Evolutionary conservation across 768 basidiomycete species (phyloP).

Genomic region (Tylopilus sp.): DNA sequence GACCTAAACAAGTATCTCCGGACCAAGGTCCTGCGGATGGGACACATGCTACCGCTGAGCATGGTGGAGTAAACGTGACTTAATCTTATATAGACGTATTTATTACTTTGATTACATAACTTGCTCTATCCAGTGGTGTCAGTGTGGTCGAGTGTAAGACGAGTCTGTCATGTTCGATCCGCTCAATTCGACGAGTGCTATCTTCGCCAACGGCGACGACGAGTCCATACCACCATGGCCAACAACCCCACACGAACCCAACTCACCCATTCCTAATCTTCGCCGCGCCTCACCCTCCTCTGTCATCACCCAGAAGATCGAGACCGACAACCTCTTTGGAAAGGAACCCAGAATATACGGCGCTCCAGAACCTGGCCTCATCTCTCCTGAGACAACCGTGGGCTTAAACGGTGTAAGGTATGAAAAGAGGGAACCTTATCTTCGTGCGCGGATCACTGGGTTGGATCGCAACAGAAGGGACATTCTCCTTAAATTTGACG

Average conservation of each 20-base stretch:
- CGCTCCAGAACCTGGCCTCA: slow-evolving; percentile 77
- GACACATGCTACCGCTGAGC: slow-evolving; percentile 75
- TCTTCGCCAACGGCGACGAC: slow-evolving; percentile 48
- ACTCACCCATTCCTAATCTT: slow-evolving; percentile 69
- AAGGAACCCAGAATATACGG: slow-evolving; percentile 86
- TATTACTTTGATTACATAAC: slow-evolving; percentile 13
- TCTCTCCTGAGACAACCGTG: slow-evolving; percentile 67
- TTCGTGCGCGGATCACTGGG: slow-evolving; percentile 85
- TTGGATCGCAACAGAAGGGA: slow-evolving; percentile 95
- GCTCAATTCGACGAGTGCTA: slow-evolving; percentile 51
- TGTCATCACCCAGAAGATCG: slow-evolving; percentile 48
- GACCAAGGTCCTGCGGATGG: slow-evolving; percentile 97
- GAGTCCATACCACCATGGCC: slow-evolving; percentile 68
- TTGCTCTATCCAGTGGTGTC: neutral
- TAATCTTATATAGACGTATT: neutral
- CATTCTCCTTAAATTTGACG: slow-evolving; percentile 90
- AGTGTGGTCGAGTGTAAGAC: neutral
- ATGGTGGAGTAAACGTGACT: slow-evolving; percentile 7
- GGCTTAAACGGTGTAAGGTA: slow-evolving; percentile 66
- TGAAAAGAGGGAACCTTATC: slow-evolving; percentile 78
- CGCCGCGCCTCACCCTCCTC: slow-evolving; percentile 55
- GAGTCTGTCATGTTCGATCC: slow-evolving; percentile 63
- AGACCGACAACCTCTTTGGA: slow-evolving; percentile 60
- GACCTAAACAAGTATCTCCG: slow-evolving; percentile 94
- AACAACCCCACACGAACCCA: slow-evolving; percentile 70